Percentiles rank a stretch among this genome's conserved stretches.
phyloP scores from a whole-genome alignment of 2,329 filamentous ascomycete species.

The Clathrospora elynae region DNA sequence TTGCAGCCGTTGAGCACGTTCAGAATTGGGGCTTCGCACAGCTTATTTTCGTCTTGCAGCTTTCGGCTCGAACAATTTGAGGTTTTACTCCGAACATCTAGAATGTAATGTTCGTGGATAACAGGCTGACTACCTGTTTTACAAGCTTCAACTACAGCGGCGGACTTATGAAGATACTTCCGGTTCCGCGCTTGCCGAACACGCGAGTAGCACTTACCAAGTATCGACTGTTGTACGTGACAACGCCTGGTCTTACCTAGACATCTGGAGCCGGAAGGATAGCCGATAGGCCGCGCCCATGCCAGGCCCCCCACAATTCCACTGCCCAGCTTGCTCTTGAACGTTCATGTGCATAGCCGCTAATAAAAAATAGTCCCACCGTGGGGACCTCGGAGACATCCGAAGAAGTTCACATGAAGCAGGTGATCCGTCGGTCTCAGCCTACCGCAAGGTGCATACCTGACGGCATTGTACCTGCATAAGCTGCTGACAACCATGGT shows the following conservation, averaged over 20 bases:
- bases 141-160: no score
- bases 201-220: no score
- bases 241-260: background rate
- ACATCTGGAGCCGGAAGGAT: background rate
- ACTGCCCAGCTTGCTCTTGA: background rate
- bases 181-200: no score
- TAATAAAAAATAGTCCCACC: no score
- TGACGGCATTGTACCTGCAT: conserved; percentile 11
- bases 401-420: background rate
- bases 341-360: background rate
- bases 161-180: no score
- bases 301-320: background rate
- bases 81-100: no score
- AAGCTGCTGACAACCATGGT: background rate
- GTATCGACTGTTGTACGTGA: no score
- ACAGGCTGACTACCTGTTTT: no score
- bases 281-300: background rate
- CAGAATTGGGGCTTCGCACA: background rate
- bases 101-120: no score
- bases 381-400: background rate
- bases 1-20: background rate
- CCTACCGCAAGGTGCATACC: background rate
- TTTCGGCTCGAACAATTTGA: no score
- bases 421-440: conserved; percentile 3
- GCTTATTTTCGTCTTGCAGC: no score